Conservation (phyloP, 2,329 filamentous ascomycete species). For the Penicillium sp. region DNA sequence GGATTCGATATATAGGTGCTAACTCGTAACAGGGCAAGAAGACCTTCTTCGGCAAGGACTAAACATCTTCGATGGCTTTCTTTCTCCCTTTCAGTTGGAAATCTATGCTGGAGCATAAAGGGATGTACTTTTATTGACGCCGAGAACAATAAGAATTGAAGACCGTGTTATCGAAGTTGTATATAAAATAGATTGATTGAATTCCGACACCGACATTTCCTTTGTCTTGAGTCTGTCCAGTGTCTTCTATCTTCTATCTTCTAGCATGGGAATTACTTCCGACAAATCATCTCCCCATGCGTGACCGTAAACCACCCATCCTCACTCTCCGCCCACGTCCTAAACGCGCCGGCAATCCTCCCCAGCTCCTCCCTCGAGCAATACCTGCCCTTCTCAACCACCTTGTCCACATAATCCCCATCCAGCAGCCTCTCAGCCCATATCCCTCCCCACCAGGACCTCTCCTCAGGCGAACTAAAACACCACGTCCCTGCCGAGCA, state of each 20-base stretch:
- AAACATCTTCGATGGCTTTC: slow-evolving; percentile 18
- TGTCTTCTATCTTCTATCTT: no score
- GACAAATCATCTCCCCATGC: slow-evolving; percentile 16
- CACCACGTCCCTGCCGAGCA: slow-evolving; percentile 13
- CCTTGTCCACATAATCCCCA: slow-evolving; percentile 18
- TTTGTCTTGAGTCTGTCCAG: slow-evolving; percentile 2
- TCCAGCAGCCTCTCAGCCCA: slow-evolving; percentile 17
- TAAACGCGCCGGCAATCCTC: slow-evolving; percentile 19
- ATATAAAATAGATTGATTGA: slow-evolving; percentile 13
- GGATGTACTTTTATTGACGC: slow-evolving; percentile 14
- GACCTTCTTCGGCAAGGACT: slow-evolving; percentile 52
- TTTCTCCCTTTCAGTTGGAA: neutral
- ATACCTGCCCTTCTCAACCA: slow-evolving; percentile 18
- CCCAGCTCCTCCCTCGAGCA: slow-evolving; percentile 20
- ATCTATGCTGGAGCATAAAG: neutral
- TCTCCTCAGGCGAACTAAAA: slow-evolving; percentile 11
- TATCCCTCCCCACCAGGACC: slow-evolving; percentile 7
- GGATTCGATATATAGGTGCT: slow-evolving; percentile 24
- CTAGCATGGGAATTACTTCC: slow-evolving; percentile 3
- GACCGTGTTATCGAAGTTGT: slow-evolving; percentile 15
- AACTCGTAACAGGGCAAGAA: slow-evolving; percentile 54
- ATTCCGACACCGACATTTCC: slow-evolving; percentile 5
- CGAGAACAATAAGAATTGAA: slow-evolving; percentile 4
- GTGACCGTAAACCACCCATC: slow-evolving; percentile 17
- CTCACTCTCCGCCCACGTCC: slow-evolving; percentile 19